phyloP scores from a whole-genome alignment of 495 filamentous ascomycete species.

The Lichenothelia convexa region DNA sequence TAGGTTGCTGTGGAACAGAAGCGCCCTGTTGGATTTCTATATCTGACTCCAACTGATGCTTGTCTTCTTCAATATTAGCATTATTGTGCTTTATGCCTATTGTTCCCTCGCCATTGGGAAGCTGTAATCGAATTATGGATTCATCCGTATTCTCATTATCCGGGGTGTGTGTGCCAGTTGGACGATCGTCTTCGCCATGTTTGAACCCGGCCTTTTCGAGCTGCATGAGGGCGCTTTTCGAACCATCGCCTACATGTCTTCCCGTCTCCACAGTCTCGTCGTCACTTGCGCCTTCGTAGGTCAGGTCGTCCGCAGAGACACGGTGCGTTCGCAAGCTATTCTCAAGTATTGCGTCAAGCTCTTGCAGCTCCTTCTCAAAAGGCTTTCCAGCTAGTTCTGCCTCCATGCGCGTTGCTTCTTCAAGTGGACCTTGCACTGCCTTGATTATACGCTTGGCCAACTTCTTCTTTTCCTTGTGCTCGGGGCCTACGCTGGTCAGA shows the following conservation, averaged over 20 bases:
- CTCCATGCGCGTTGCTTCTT: constrained; percentile 61
- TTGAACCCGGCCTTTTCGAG: neutral
- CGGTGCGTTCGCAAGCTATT: constrained; percentile 30
- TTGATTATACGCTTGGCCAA: constrained; percentile 73
- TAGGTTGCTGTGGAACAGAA: neutral
- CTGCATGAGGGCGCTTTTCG: neutral
- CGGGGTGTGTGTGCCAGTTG: constrained; percentile 4
- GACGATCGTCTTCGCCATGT: constrained; percentile 3
- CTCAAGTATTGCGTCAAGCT: constrained; percentile 44
- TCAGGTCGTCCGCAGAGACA: constrained; percentile 14
- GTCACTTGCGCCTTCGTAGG: neutral
- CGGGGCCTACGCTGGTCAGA: constrained; percentile 31
- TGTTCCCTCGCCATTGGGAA: neutral
- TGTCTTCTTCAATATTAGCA: neutral
- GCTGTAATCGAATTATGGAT: constrained; percentile 9
- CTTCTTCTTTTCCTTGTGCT: constrained; percentile 46
- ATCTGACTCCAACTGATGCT: neutral
- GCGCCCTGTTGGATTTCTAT: neutral
- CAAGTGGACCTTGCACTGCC: constrained; percentile 54
- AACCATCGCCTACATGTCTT: no score
- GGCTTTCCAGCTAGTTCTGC: constrained; percentile 53
- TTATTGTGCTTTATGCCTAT: constrained; percentile 1
- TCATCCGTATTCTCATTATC: constrained; percentile 13
- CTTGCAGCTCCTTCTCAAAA: constrained; percentile 48
- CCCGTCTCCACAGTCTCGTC: no score